Conservation (phyloP, 2,329 filamentous ascomycete genomes). For the Paracoccidioides brasiliensis region DNA sequence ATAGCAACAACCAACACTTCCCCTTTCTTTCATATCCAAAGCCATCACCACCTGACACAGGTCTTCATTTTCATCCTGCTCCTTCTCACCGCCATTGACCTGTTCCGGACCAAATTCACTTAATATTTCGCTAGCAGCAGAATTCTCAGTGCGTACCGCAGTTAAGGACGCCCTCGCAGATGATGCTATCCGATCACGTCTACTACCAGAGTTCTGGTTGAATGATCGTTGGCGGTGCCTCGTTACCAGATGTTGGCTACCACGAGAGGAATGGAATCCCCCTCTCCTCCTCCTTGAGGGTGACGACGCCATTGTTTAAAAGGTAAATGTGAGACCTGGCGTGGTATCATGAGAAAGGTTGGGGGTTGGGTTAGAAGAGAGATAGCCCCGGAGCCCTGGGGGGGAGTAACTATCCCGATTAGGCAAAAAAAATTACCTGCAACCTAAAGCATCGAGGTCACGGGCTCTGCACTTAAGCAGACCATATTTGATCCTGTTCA, state of each 20-base stretch:
- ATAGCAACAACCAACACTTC: conserved; percentile 69
- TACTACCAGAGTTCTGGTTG: neutral
- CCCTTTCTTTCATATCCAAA: conserved; percentile 57
- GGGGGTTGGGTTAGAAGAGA: neutral
- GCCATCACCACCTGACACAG: conserved; percentile 66
- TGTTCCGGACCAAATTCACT: no score
- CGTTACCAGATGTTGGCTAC: neutral
- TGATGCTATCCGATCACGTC: neutral
- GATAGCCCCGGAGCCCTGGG: neutral
- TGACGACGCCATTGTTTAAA: neutral
- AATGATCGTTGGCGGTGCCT: neutral
- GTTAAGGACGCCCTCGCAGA: neutral
- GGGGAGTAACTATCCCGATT: neutral
- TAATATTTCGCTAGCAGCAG: neutral
- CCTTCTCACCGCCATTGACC: neutral
- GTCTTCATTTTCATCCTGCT: conserved; percentile 25
- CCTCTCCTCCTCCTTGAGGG: neutral
- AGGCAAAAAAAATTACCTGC: neutral
- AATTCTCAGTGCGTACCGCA: neutral
- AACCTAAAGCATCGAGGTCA: neutral
- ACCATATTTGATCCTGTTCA: neutral
- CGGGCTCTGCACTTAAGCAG: neutral
- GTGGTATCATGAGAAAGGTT: neutral
- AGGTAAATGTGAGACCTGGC: neutral
- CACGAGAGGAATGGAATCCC: neutral